These are phyloP conservation scores for Cryphonectria naterciae DNA, from an alignment of 2,329 filamentous ascomycete genomes.

Conservation along the genomic window DNA sequence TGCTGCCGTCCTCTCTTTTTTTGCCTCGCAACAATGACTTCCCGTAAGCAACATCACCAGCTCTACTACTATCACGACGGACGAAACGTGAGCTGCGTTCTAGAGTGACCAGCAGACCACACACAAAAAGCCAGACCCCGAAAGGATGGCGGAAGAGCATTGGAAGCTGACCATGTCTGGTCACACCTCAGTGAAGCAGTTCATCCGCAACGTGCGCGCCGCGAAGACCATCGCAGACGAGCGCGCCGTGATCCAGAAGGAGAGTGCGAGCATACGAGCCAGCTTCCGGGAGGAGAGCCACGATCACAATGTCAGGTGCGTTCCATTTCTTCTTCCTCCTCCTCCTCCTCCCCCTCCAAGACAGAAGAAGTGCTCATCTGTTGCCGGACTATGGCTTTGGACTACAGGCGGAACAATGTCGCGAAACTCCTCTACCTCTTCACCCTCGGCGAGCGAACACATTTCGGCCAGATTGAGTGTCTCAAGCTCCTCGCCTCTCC, in stretches of 20 bases:
- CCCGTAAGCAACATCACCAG: slow-evolving; percentile 34
- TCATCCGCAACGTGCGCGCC: slow-evolving; percentile 98
- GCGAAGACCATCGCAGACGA: slow-evolving; percentile 99
- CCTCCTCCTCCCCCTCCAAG: slow-evolving; percentile 1
- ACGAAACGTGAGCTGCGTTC: not conserved
- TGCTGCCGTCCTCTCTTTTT: not conserved
- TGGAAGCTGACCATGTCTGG: slow-evolving; percentile 28
- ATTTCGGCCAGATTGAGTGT: slow-evolving; percentile 99
- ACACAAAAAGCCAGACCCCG: not conserved
- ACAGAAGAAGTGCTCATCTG: slow-evolving; percentile 15
- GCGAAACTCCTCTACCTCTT: slow-evolving; percentile 98
- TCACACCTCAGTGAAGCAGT: slow-evolving; percentile 82
- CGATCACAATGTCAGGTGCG: slow-evolving; percentile 86
- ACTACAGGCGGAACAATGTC: slow-evolving; percentile 89
- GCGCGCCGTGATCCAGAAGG: slow-evolving; percentile 96
- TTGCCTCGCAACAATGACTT: slow-evolving; percentile 37
- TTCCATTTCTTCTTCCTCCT: slow-evolving; percentile 24
- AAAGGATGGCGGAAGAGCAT: slow-evolving; percentile 17
- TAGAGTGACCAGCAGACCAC: slow-evolving; percentile 1
- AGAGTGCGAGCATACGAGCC: slow-evolving; percentile 95
- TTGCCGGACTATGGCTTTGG: slow-evolving; percentile 28
- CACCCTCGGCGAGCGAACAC: slow-evolving; percentile 93
- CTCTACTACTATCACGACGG: not conserved
- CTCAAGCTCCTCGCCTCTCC: slow-evolving; percentile 95
- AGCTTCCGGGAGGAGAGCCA: slow-evolving; percentile 97